A percentile compares a stretch with the other conserved stretches of the same genome.
phyloP scores from a whole-genome alignment of 371 early-diverging fungal genomes.

The Syncephalastrum racemosum region DNA sequence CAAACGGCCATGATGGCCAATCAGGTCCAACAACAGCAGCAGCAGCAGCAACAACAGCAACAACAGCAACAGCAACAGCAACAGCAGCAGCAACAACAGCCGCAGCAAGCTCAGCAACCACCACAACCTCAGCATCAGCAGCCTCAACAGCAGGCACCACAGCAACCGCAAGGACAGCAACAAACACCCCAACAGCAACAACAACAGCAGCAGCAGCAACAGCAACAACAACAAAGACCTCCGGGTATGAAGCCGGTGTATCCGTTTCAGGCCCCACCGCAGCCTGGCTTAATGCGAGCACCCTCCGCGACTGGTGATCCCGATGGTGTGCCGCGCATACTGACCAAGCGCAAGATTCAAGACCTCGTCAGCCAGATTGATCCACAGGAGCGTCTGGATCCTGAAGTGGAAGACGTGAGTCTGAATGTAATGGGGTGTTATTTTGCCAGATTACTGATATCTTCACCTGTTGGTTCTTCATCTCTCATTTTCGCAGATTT shows the following conservation, averaged over 20 bases:
- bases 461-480: too few species aligned
- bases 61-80: slow-evolving; percentile 20
- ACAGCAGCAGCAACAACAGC: slow-evolving; percentile 10
- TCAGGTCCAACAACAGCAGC: slow-evolving; percentile 14
- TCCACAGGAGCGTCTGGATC: slow-evolving; percentile 81
- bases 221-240: slow-evolving; percentile 1
- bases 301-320: slow-evolving; percentile 18
- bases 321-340: slow-evolving; percentile 42
- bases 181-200: background rate
- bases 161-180: slow-evolving; percentile 6
- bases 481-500: slow-evolving; percentile 62
- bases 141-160: slow-evolving; percentile 12
- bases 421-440: background rate
- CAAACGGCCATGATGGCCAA: slow-evolving; percentile 3
- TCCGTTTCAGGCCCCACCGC: slow-evolving; percentile 10
- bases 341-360: slow-evolving; percentile 84
- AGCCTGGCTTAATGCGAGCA: slow-evolving; percentile 3
- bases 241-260: background rate
- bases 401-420: slow-evolving; percentile 87
- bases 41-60: slow-evolving; percentile 15
- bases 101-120: slow-evolving; percentile 13
- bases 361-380: slow-evolving; percentile 89
- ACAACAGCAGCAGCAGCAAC: background rate
- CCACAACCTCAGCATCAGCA: slow-evolving; percentile 6
- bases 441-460: background rate